Evolutionary conservation across 2,329 filamentous ascomycete species (phyloP).

Genomic region (Aspergillus ustus): DNA sequence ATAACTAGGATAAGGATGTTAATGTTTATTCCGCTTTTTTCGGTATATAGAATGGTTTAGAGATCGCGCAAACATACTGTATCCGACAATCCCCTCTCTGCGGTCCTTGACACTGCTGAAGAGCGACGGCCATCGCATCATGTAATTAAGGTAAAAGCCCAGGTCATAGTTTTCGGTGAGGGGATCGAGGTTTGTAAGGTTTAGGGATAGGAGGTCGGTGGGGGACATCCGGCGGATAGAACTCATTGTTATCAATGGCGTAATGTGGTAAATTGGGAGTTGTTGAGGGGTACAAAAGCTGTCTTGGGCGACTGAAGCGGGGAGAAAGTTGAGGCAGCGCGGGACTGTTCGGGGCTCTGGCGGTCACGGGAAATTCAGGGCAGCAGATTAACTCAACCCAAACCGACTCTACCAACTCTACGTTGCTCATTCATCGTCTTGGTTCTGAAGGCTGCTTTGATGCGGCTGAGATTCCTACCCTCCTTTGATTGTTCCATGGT

Average conservation of each 20-base stretch:
- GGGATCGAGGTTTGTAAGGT: constrained; percentile 92
- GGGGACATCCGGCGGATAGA: constrained; percentile 85
- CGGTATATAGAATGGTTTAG: not conserved
- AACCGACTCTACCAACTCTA: not conserved
- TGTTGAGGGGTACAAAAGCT: not conserved
- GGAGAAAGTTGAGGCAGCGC: constrained; percentile 13
- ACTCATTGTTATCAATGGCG: constrained; percentile 62
- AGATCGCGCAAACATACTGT: constrained; percentile 66
- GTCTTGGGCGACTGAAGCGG: constrained; percentile 6
- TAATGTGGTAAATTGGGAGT: not conserved
- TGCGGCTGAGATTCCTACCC: not conserved
- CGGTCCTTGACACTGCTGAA: constrained; percentile 90
- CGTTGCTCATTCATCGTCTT: not conserved
- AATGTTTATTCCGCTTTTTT: not conserved
- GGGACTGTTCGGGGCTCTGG: constrained; percentile 29
- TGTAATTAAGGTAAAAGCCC: constrained; percentile 93
- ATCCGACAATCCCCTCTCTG: constrained; percentile 87
- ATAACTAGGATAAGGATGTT: constrained; percentile 66
- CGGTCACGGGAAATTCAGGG: constrained; percentile 30
- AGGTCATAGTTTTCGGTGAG: constrained; percentile 98
- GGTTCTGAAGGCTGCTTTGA: not conserved
- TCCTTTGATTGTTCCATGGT: constrained; percentile 5
- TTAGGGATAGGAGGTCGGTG: constrained; percentile 84
- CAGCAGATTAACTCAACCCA: constrained; percentile 8
- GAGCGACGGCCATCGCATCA: constrained; percentile 92